Base-by-base conservation (phyloP, 345 rosid genomes). In the Ceriops tagal region DNA sequence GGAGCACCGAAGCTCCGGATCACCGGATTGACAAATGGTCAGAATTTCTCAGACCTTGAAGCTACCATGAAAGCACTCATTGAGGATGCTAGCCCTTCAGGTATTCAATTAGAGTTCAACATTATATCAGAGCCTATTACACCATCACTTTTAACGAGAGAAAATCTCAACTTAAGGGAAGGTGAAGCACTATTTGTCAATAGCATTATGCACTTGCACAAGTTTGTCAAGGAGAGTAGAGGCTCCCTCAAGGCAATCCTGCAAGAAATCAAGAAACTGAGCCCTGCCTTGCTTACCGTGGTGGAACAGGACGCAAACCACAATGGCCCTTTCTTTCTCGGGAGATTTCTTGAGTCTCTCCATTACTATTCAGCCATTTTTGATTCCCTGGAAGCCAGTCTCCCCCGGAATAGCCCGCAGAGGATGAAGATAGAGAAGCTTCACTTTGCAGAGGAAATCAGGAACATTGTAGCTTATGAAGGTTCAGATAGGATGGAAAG, bases 261-360 rank as follows among this genome's bases (percentile, higher is more conserved):
- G 46, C 92, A 84, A 74, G 87, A 87, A 32, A 80, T 88, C 74
- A 84, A 80, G 85, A 86, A 77, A 68, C 76, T 88, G 5, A 71
- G 67, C 2, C 92, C 88, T n/a, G 35, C 77, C 13, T 66, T 84
- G 70, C 65, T 88, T 9, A 88, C 87, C 0, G 78, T 84, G 52
- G 80, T 84, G 66, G 92, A 88, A 61, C 92, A 86, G 75, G 92
- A 88, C 61, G 88, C 90, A 5, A 88, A 81, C 77, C 92, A 88
- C 65, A 86, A 86, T 49, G 88, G 92, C 5, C 90, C 88, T 0
- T 85, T 88, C 81, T 88, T 88, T 57, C 88, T 86, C 2, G 90
- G 92, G 31, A 77, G 87, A 52, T 88, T 86, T 64, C 83, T 84
- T n/a, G 92, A 88, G 70, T 84, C 92, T 27, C 92, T 88, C 53